Base-by-base conservation (phyloP, 768 basidiomycete species). In the Dacryopinax spathularia region DNA sequence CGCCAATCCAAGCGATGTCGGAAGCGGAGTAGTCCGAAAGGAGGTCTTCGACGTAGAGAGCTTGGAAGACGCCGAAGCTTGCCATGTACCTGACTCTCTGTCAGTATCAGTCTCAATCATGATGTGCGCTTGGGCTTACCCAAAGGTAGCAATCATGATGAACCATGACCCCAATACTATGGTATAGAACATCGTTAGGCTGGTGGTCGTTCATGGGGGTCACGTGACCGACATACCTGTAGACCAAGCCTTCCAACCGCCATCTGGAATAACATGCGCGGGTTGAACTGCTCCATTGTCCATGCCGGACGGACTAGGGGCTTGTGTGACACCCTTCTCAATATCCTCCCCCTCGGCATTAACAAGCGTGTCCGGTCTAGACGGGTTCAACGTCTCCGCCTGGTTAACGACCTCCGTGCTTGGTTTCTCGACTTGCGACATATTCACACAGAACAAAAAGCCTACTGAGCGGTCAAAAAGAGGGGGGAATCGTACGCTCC, bases 1-100 rank as follows among this genome's bases (percentile, higher is more conserved):
- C 66, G 0, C 74, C 74, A 60, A 77, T 71, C 77, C 76, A 76
- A 13, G 71, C 68, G 66, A 75, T 68, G 18, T 70, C 67, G 2
- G 72, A 70, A 0, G 73, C 64, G 2, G 68, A 48, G 44, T 73
- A 69, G 10, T 70, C 64, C 2, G 70, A 70, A 33, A 75, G 71
- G 35, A 73, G 75, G 64, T 74, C 66, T 13, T 68, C 69, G 12
- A 64, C 66, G 44, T 72, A 71, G 22, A 63, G 70, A 68, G 56
- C 16, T 13, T 1, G n/a, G 10, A 20, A 44, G 20, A 25, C 59
- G n/a, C 27, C 22, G 39, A 43, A 33, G 31, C 31, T 33, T 44
- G 60, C 13, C 10, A 60, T 37, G 48, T 33, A 43, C 34, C 37
- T 25, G 31, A 60, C 59, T 61, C 13, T 25, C 60, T 68, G 2